A percentile compares a stretch with the other conserved stretches of the same genome.
phyloP scores from a whole-genome alignment of 495 filamentous ascomycete species.

The Zalerion maritima region DNA sequence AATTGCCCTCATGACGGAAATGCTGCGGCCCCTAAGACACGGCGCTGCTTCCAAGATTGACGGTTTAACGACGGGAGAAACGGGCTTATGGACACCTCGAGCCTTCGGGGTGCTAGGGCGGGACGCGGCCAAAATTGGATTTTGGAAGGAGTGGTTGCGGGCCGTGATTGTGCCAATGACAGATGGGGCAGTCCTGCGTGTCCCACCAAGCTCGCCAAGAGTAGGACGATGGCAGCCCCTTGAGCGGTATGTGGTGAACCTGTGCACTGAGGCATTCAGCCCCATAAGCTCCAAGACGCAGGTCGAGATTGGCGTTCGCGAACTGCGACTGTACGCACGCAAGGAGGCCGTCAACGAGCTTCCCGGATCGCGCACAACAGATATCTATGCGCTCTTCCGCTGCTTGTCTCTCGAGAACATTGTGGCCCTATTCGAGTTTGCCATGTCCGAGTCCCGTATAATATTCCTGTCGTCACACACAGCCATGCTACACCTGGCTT shows the following conservation, averaged over 20 bases:
- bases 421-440: conserved; percentile 83
- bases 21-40: conserved; percentile 81
- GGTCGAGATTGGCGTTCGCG: conserved; percentile 80
- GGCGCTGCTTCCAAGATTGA: conserved; percentile 95
- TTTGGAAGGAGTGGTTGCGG: conserved; percentile 98
- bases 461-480: conserved; percentile 93
- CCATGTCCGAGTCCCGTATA: conserved; percentile 84
- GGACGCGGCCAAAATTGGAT: conserved; percentile 68
- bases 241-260: conserved; percentile 93
- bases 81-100: conserved; percentile 89
- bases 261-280: conserved; percentile 88
- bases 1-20: conserved; percentile 90
- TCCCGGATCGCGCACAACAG: conserved; percentile 79
- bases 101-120: conserved; percentile 87
- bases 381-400: conserved; percentile 87
- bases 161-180: conserved; percentile 90
- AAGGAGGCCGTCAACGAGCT: conserved; percentile 91
- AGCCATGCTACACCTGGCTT: conserved; percentile 87
- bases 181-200: conserved; percentile 65
- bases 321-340: conserved; percentile 79
- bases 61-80: conserved; percentile 88
- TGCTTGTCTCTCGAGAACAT: conserved; percentile 81
- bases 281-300: conserved; percentile 89
- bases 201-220: conserved; percentile 76
- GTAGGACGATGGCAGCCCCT: conserved; percentile 94